These are phyloP conservation scores for Paramecium bursaria DNA, from an alignment of 73 alveolate genomes.

Conservation along the genomic window DNA sequence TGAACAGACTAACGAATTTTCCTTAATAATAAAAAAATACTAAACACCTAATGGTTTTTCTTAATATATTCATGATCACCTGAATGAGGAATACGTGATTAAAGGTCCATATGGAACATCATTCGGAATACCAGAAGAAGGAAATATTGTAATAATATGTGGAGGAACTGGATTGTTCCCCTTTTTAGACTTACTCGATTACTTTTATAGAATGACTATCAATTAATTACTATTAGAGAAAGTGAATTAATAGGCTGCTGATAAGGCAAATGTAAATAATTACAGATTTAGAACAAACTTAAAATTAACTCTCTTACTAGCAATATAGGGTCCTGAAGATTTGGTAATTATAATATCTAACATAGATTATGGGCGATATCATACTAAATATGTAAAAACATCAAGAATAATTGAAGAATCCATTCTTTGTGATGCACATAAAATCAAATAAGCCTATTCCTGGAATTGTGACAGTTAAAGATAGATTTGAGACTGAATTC, in stretches of 20 bases:
- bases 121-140: slow-evolving; percentile 25
- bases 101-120: slow-evolving; percentile 43
- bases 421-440: background rate
- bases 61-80: slow-evolving; percentile 41
- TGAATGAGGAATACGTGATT: background rate
- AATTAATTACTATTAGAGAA: background rate
- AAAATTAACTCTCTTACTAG: slow-evolving; percentile 1
- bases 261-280: background rate
- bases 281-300: background rate
- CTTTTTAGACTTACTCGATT: slow-evolving; percentile 62
- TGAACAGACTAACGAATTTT: background rate
- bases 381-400: background rate
- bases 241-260: background rate
- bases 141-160: slow-evolving; percentile 53
- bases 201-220: background rate
- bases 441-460: background rate
- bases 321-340: background rate
- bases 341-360: background rate
- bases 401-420: background rate
- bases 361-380: no score
- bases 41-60: slow-evolving; percentile 22
- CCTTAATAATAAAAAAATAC: background rate
- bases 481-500: slow-evolving; percentile 8
- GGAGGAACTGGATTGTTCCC: slow-evolving; percentile 71
- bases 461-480: slow-evolving; percentile 5